phyloP scores from a whole-genome alignment of 306 rosid genomes.

The Cucurbita ficifolia region DNA sequence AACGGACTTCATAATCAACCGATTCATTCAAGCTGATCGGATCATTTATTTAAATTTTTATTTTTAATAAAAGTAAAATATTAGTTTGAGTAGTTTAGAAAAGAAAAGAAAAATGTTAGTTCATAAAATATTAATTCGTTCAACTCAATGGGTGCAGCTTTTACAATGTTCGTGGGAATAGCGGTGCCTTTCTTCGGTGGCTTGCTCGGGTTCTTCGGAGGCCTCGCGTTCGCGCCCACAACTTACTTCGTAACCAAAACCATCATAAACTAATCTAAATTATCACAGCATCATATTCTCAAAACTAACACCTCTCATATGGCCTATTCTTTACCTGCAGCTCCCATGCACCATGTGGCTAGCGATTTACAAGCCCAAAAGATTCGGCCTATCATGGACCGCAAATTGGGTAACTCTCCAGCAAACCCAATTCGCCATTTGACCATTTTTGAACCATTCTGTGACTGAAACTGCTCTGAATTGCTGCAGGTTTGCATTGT shows the following conservation, averaged over 20 bases:
- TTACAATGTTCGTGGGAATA: constrained; percentile 46
- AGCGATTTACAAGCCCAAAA: constrained; percentile 38
- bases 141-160: constrained; percentile 14
- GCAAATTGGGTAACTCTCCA: constrained; percentile 36
- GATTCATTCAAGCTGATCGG: too few relatives aligned
- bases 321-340: constrained; percentile 11
- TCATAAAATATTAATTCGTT: too few relatives aligned
- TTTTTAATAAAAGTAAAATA: too few relatives aligned
- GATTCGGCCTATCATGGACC: constrained; percentile 48
- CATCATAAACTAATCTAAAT: too few relatives aligned
- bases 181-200: constrained; percentile 69
- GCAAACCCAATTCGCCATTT: too few relatives aligned
- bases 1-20: too few relatives aligned
- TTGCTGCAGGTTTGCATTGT: constrained; percentile 40
- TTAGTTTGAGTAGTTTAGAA: too few relatives aligned
- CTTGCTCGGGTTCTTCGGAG: constrained; percentile 82
- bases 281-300: too few relatives aligned
- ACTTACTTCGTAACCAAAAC: constrained; percentile 49
- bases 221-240: constrained; percentile 82
- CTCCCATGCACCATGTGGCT: constrained; percentile 86
- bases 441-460: too few relatives aligned
- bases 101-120: too few relatives aligned
- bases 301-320: too few relatives aligned
- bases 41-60: too few relatives aligned
- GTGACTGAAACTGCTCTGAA: neutral